These are phyloP conservation scores for Lithocarpus polystachyus DNA, from an alignment of 306 rosid genomes.

Conservation along the genomic window DNA sequence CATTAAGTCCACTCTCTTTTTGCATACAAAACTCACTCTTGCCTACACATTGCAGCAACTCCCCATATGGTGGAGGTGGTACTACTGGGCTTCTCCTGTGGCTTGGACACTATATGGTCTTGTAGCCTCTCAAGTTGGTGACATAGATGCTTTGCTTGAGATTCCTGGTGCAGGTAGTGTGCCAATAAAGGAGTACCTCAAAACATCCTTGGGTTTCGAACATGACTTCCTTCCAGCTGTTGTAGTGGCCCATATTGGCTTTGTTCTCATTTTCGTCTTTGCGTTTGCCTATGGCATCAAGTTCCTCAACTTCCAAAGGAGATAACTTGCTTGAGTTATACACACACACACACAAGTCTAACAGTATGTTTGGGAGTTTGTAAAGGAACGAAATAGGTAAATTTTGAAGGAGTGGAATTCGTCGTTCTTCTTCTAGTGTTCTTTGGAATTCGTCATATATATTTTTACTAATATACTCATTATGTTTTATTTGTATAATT, in stretches of 20 bases:
- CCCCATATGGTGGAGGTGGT: slow-evolving; percentile 92
- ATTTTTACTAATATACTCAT: too few relatives aligned
- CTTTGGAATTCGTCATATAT: too few relatives aligned
- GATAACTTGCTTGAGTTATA: slow-evolving; percentile 22
- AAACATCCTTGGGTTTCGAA: slow-evolving; percentile 38
- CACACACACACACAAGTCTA: not conserved
- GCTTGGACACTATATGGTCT: slow-evolving; percentile 82
- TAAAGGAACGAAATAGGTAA: too few relatives aligned
- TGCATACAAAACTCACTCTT: not conserved
- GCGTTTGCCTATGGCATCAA: slow-evolving; percentile 65
- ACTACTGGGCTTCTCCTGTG: slow-evolving; percentile 73
- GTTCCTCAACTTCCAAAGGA: slow-evolving; percentile 60
- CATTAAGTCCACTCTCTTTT: too few relatives aligned
- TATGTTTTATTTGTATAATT: too few relatives aligned
- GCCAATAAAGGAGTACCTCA: slow-evolving; percentile 38
- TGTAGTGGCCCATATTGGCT: slow-evolving; percentile 41
- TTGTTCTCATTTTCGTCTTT: slow-evolving; percentile 45
- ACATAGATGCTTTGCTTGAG: not conserved
- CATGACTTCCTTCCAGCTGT: slow-evolving; percentile 43
- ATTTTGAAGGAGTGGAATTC: too few relatives aligned
- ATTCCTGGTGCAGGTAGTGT: slow-evolving; percentile 28
- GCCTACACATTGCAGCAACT: slow-evolving; percentile 45
- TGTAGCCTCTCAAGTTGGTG: slow-evolving; percentile 58
- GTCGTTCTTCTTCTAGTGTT: too few relatives aligned
- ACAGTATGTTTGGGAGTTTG: not conserved